Conservation (phyloP, 805 yeast species). For the Wickerhamiella kurtzmanii region DNA sequence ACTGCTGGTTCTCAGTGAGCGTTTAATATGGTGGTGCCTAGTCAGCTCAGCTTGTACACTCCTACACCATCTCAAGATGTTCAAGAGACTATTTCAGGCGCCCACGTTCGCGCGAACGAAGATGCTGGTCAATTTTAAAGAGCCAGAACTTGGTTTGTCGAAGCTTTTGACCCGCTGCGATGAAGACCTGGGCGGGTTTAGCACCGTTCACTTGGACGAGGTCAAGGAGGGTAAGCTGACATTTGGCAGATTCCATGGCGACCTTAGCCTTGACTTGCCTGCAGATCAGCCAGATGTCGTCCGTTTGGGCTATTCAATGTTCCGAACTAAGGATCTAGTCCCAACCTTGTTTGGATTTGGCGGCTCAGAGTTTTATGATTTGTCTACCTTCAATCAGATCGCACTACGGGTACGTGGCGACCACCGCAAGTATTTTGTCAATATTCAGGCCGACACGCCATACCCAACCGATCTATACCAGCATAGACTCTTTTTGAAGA, state of each 20-base stretch:
- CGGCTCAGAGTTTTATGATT: constrained; percentile 49
- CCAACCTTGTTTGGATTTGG: constrained; percentile 29
- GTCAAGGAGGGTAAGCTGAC: constrained; percentile 23
- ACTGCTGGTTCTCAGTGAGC: too few species aligned
- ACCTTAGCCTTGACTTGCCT: constrained; percentile 52
- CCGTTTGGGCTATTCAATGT: constrained; percentile 67
- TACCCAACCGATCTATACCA: constrained; percentile 68
- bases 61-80: neutral
- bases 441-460: constrained; percentile 70
- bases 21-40: too few species aligned
- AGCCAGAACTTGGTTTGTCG: constrained; percentile 33
- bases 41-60: neutral
- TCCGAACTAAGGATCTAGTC: constrained; percentile 56
- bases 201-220: constrained; percentile 43
- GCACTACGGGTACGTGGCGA: constrained; percentile 63
- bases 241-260: constrained; percentile 59
- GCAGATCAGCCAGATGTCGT: constrained; percentile 49
- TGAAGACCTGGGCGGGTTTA: constrained; percentile 65
- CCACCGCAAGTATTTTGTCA: constrained; percentile 59
- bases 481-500: constrained; percentile 59
- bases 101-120: constrained; percentile 11
- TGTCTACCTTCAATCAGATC: constrained; percentile 48
- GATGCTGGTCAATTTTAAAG: constrained; percentile 45
- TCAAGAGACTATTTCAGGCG: neutral
- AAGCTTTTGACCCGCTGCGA: constrained; percentile 53